Base-by-base conservation (phyloP, 371 early-diverging fungal species). In the Thermomucor indicae-seudaticae region DNA sequence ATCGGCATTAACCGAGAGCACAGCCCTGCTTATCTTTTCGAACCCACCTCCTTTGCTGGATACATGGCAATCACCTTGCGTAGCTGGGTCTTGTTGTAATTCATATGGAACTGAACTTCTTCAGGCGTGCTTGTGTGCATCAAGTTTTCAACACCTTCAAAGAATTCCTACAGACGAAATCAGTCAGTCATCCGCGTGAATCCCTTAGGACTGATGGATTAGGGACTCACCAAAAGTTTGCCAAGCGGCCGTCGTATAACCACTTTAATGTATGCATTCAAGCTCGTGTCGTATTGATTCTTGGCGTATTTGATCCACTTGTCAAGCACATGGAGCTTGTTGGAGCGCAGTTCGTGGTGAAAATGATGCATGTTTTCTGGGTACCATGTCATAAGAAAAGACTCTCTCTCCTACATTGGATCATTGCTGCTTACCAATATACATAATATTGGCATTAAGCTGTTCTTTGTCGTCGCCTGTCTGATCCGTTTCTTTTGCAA, bases 321-420 rank as follows among this genome's bases (percentile, higher is more conserved):
- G 16, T 91, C 93, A 70, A 85, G 58, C 42, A 81, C 48, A 65
- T 72, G 52, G 58, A 85, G 67, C 72, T 91, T 83, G 53, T 78
- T 66, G 62, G 84, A 50, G 43, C 90, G 81, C 40, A 92, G 58
- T 47, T 89, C 88, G 6, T 85, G 79, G 43, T 88, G 85, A 62
- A 93, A 88, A 52, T 90, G 85, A 64, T 95, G 93, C 92, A 92
- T 92, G 57, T 95, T 95, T 67, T 95, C 95, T 90, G 55, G 6
- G 0, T n/a, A 28, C 22, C 30, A 11, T n/a, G 20, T 23, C 17
- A 16, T 20, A n/a, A n/a, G 28, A 43, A 40, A 12, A 40, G 16
- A 20, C 16, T 8, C 10, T 32, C 10, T 10, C 34, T 10, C n/a
- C n/a, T 32, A 32, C 10, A 23, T 46, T 11, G 28, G 25, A 16